Evolutionary conservation across 73 alveolate species (phyloP), one percentile per base, ranked within the genome.

Genomic region (Tetrahymena thermophila): DNA sequence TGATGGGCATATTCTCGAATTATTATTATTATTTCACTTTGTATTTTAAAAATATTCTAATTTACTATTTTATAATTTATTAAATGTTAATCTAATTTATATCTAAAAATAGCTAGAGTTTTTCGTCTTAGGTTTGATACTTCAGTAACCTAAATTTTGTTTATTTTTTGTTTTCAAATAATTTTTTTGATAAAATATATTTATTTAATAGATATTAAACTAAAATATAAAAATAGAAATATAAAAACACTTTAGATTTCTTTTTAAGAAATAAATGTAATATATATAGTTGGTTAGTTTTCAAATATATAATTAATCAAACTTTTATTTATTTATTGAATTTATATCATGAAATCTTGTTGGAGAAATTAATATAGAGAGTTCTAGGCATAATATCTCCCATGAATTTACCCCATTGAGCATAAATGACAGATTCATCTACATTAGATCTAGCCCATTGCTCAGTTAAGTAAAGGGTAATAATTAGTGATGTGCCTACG

Each of bases 311-410:
- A 37, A 40, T 6, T 40, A 7, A 40, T 40, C 10, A 40, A 40
- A 37, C 10, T 4, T 40, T 40, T 40, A 40, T 40, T 40, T 40
- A 40, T 40, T 40, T 40, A 40, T 40, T 40, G 44, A 40, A 40
- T 40, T 40, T 40, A 40, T 9, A 71, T 71, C 37, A 28, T 71
- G n/a, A 71, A 71, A 71, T 71, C 89, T 71, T 71, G n/a, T 50
- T 50, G 23, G 89, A 10, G 13, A 71, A 71, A 17, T 71, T 71
- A 25, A 71, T 71, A 85, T 94, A 94, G 58, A 83, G 35, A 16
- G 96, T 94, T 85, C 96, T 94, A 10, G 96, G 96, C 57, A 94
- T 94, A 35, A 94, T 84, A 42, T 94, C 93, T 84, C 93, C 44
- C 40, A 94, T 28, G 35, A 94, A 44, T n/a, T 71, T 71, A 71